These are phyloP conservation scores for Kurtzmaniella quercitrusa DNA, from an alignment of 1,139 yeast species.

Conservation along the genomic window DNA sequence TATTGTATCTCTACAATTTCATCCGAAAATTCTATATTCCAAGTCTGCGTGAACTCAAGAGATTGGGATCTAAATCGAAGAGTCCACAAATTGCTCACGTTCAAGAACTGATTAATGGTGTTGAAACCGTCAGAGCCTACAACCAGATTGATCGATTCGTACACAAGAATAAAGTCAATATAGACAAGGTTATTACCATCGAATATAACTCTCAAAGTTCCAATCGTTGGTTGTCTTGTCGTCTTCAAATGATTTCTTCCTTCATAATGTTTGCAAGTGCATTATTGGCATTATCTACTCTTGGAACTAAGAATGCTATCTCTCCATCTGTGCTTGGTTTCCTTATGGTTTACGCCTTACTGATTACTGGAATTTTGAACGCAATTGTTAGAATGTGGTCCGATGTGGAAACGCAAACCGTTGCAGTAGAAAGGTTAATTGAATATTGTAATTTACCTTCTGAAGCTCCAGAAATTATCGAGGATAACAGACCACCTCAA, in stretches of 20 bases:
- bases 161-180: slow-evolving; percentile 13
- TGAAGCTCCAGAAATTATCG: slow-evolving; percentile 22
- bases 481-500: slow-evolving; percentile 18
- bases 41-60: slow-evolving; percentile 23
- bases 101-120: slow-evolving; percentile 27
- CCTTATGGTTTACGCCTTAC: slow-evolving; percentile 24
- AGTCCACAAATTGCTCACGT: slow-evolving; percentile 25
- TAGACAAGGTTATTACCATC: slow-evolving; percentile 13
- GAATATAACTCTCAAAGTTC: slow-evolving; percentile 13
- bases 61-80: slow-evolving; percentile 20
- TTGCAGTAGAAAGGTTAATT: slow-evolving; percentile 23
- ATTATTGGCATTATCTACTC: slow-evolving; percentile 16
- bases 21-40: slow-evolving; percentile 21
- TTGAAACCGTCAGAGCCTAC: slow-evolving; percentile 27
- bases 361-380: slow-evolving; percentile 19
- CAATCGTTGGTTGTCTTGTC: slow-evolving; percentile 26
- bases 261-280: slow-evolving; percentile 19
- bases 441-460: slow-evolving; percentile 22
- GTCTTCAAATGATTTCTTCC: slow-evolving; percentile 23
- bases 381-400: slow-evolving; percentile 25
- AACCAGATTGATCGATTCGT: slow-evolving; percentile 20
- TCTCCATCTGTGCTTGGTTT: slow-evolving; percentile 25
- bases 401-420: slow-evolving; percentile 23
- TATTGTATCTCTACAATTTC: slow-evolving; percentile 20
- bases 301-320: slow-evolving; percentile 15